phyloP scores from a whole-genome alignment of 345 rosid genomes.

The Raphanus raphanistrum region DNA sequence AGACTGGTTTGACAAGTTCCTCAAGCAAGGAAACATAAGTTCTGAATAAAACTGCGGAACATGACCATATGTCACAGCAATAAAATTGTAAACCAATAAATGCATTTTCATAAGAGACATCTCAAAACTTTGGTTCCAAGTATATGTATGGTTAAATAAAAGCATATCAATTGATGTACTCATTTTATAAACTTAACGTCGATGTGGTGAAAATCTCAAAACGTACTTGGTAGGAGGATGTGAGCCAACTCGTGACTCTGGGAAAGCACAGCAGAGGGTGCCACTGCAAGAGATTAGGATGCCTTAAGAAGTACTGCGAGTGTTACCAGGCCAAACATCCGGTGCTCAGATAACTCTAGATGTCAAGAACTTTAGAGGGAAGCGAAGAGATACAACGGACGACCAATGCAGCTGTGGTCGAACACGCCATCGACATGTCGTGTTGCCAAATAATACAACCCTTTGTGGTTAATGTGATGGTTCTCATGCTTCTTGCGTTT shows the following conservation, averaged over 20 bases:
- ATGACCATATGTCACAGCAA: not conserved
- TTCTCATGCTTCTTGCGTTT: too few species aligned
- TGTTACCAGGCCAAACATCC: conserved; percentile 76
- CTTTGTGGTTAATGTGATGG: too few species aligned
- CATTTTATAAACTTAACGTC: too few species aligned
- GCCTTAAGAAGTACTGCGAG: conserved; percentile 92
- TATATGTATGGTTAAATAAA: not conserved
- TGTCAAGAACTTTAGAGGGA: conserved; percentile 74
- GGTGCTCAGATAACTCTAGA: conserved; percentile 84
- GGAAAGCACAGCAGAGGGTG: conserved; percentile 92
- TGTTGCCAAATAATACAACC: too few species aligned
- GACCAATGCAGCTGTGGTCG: too few species aligned
- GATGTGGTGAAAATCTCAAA: too few species aligned
- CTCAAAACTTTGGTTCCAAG: not conserved
- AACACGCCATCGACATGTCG: too few species aligned
- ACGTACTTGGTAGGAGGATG: conserved; percentile 45
- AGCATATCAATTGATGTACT: not conserved
- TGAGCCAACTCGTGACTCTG: conserved; percentile 42
- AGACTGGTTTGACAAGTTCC: conserved; percentile 70
- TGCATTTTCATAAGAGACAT: not conserved
- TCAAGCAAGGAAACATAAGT: conserved; percentile 36
- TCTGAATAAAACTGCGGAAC: not conserved
- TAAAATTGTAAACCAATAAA: not conserved
- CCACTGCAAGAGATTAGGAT: conserved; percentile 83
- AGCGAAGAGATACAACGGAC: not conserved